Evolutionary conservation across 345 rosid genomes (phyloP).

Genomic region (Litchi chinensis): DNA sequence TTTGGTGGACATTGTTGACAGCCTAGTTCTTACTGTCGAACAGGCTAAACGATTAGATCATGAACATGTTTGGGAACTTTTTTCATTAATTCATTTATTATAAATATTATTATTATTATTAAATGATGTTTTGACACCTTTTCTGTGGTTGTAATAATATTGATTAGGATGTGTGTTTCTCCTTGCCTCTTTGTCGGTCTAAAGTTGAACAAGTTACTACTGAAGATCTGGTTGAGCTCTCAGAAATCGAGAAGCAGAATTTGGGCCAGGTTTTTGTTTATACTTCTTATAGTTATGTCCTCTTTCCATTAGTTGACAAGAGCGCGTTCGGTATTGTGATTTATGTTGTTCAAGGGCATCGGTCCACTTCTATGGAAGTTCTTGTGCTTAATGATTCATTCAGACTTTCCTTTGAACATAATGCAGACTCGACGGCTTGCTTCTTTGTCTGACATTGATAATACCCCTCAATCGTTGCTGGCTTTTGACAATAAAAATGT

Average conservation of each 20-base stretch:
- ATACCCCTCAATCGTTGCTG: slow-evolving; percentile 81
- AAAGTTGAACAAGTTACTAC: slow-evolving; percentile 74
- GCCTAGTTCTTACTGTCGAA: neutral
- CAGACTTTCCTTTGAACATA: slow-evolving; percentile 27
- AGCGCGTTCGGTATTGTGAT: neutral
- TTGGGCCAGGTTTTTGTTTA: slow-evolving; percentile 82
- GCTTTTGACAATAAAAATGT: slow-evolving; percentile 71
- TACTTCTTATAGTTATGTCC: slow-evolving; percentile 19
- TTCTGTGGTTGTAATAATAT: slow-evolving; percentile 12
- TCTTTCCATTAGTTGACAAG: neutral
- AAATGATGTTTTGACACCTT: slow-evolving; percentile 16
- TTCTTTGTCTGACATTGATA: slow-evolving; percentile 67
- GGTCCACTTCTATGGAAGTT: neutral
- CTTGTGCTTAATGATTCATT: slow-evolving; percentile 10
- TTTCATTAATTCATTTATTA: neutral
- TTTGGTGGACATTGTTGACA: neutral
- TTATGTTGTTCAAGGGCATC: neutral
- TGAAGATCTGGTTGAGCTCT: slow-evolving; percentile 90
- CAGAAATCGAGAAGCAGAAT: slow-evolving; percentile 90
- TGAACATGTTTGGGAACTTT: neutral
- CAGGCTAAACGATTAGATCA: neutral
- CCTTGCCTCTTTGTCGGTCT: slow-evolving; percentile 92
- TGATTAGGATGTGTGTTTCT: slow-evolving; percentile 75
- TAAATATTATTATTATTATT: neutral
- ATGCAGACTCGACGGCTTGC: slow-evolving; percentile 66